Evolutionary conservation across 371 early-diverging fungal genomes (phyloP), one percentile per base, ranked within the genome.

Genomic region (Mucor racemosus): DNA sequence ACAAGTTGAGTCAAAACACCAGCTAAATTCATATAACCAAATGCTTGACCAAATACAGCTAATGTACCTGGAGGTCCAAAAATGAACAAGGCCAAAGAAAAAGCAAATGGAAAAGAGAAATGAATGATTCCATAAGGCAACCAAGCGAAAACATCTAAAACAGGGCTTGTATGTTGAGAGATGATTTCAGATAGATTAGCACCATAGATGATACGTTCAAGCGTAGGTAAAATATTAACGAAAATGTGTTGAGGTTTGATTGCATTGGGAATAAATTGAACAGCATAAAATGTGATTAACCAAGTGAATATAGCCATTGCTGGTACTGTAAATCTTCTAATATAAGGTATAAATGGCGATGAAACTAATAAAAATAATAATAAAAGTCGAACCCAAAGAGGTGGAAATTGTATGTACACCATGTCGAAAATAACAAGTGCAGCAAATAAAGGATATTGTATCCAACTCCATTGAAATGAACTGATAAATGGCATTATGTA

Each of bases 91-190:
- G 79, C 36, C 0, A 76, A 44, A 0, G 82, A 79, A 31, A 88
- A 85, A 48, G 90, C 65, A 58, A 87, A 84, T 7, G 90, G 90
- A 21, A 89, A 80, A 7, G 85, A 76, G 71, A 87, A 92, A 66
- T 92, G 91, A 34, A 89, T 68, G 39, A 92, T 80, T n/a, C 92
- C 92, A 66, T 92, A 92, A 9, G 90, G 90, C 14, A 92, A 62
- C 87, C 91, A 91, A 5, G 88, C 89, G n/a, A 90, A 66, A 5
- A 91, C 72, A 74, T 92, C 92, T 39, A 84, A 69, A 5, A 81
- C 59, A 13, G 81, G 74, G 14, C 81, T 77, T 1, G 86, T 83
- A 42, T 84, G 71, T 15, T 75, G 75, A 13, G 86, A 86, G 42
- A 91, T 84, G 21, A 90, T 76, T 59, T 87, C 90, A 7, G 88